Conservation (phyloP, 352 stramenopile species). For the Blastocystis hominis region DNA sequence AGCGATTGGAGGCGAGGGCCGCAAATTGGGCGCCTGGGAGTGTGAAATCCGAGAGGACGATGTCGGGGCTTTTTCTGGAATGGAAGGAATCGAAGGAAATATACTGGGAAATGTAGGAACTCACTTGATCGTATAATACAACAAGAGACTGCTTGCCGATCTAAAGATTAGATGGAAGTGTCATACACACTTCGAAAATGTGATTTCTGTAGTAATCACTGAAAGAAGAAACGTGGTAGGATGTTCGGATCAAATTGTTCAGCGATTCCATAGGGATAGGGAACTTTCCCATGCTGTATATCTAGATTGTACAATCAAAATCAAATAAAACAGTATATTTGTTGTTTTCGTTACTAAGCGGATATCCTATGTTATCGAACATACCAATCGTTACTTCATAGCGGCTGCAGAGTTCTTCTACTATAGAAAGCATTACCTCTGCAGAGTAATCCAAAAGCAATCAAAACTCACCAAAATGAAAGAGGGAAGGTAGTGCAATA, state of each 20-base stretch:
- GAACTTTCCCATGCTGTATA: not conserved
- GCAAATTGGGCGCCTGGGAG: constrained; percentile 12
- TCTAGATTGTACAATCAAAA: not conserved
- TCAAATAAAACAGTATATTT: not conserved
- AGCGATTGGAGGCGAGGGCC: not conserved
- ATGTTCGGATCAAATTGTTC: not conserved
- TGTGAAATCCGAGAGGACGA: constrained; percentile 13
- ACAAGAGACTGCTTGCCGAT: constrained; percentile 3
- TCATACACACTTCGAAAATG: not conserved
- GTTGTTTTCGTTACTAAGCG: not conserved
- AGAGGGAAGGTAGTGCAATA: not conserved
- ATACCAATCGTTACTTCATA: constrained; percentile 49
- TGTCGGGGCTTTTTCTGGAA: not conserved
- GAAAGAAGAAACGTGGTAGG: not conserved
- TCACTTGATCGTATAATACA: not conserved
- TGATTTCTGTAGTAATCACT: constrained; percentile 9
- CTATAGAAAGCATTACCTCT: constrained; percentile 37
- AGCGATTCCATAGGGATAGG: not conserved
- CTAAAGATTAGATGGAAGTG: not conserved
- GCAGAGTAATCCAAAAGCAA: not conserved
- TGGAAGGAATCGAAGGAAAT: not conserved
- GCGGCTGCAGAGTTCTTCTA: not conserved
- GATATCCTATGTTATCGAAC: not conserved
- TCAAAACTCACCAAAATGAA: constrained; percentile 28
- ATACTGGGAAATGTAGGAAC: not conserved